Evolutionary conservation across 2,329 filamentous ascomycete species (phyloP), one percentile per base, ranked within the genome.

Genomic region (Fusarium palustre): DNA sequence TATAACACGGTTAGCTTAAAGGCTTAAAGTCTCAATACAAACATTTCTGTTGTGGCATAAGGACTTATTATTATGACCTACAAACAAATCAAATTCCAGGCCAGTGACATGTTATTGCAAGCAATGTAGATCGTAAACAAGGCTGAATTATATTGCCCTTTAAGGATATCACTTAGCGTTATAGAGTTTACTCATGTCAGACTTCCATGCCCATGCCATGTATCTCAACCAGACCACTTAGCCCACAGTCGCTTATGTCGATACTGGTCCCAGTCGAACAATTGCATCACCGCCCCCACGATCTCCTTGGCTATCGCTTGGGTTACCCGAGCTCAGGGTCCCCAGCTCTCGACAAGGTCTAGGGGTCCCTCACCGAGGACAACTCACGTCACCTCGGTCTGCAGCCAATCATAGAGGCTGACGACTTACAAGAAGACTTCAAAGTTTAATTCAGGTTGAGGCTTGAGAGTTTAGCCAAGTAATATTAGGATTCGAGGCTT

Each of bases 261-360:
- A 41, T 22, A 41, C 33, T 34, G 22, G 20, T 55, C 24, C 34
- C 34, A 25, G 34, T 33, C 30, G 28, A 31, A n/a, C 15, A 50
- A 45, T 48, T 34, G 28, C 45, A 45, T 45, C 36, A 59, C 57
- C 39, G 54, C 33, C 55, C 56, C 54, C 45, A 42, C 41, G 48
- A 62, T 42, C 43, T 36, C 28, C 38, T 31, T 28, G 15, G 24
- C 42, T 54, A 42, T 34, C 39, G 50, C 33, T 57, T 42, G 41
- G 34, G 31, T 46, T 30, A 47, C 39, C 55, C 22, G 30, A 54
- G 33, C 36, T 64, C 24, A 45, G 53, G 58, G 52, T 34, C 38
- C 64, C 54, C 45, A 49, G 28, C 36, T 34, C n/a, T 45, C 30
- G 55, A 47, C 57, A 50, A 61, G 65, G 43, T 50, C 49, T 54